Conservation (phyloP, 352 stramenopile genomes). For the Thalassiosira oceanica region DNA sequence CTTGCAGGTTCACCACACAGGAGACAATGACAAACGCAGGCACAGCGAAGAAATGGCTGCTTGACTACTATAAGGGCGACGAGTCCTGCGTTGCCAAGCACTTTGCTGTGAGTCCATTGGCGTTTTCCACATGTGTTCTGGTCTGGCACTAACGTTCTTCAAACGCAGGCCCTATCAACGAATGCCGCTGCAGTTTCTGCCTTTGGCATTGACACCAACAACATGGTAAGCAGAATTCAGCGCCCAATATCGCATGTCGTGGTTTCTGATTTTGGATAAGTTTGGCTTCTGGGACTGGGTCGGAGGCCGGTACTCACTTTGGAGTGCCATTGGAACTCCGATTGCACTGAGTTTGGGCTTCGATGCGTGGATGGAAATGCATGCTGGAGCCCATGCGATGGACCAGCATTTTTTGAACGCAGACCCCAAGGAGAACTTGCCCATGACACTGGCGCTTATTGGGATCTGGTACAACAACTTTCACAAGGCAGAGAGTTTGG, state of each 20-base stretch:
- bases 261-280: too few species aligned
- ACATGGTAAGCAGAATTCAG: too few species aligned
- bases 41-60: conserved; percentile 93
- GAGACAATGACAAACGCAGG: conserved; percentile 99
- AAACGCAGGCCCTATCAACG: too few species aligned
- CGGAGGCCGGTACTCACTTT: conserved; percentile 96
- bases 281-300: conserved; percentile 99
- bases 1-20: conserved; percentile 97
- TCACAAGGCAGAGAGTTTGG: conserved; percentile 89
- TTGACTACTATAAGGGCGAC: not conserved
- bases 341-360: too few species aligned
- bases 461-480: conserved; percentile 99
- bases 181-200: conserved; percentile 55
- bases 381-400: conserved; percentile 94
- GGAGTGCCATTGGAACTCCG: conserved; percentile 94
- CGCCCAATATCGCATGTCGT: too few species aligned
- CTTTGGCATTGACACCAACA: conserved; percentile 92
- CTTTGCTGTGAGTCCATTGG: conserved; percentile 36
- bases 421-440: conserved; percentile 91
- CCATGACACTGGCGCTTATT: conserved; percentile 94
- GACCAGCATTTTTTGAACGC: conserved; percentile 95
- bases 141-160: too few species aligned
- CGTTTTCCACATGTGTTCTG: too few species aligned
- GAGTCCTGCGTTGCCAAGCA: conserved; percentile 79
- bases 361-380: conserved; percentile 84